phyloP scores from a whole-genome alignment of 179 eudicot species.

The Silene coronaria region DNA sequence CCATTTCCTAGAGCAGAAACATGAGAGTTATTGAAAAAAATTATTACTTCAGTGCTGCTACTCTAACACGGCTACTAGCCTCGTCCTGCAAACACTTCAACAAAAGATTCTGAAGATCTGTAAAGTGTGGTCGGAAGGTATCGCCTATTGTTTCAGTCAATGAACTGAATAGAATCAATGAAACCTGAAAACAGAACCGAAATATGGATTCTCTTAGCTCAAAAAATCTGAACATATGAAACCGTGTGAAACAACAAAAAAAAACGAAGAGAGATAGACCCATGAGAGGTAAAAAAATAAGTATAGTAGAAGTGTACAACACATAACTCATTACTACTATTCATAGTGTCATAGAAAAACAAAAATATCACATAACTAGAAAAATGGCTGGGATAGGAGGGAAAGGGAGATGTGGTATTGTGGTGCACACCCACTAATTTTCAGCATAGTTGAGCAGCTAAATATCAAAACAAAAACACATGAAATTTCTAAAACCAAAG shows the following conservation, averaged over 20 bases:
- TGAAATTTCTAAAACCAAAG: not conserved
- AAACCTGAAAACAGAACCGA: conserved; percentile 53
- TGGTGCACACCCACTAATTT: not conserved
- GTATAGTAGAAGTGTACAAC: not conserved
- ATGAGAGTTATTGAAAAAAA: not conserved
- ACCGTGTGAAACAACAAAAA: not conserved
- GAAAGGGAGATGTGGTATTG: not conserved
- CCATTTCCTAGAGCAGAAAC: conserved; percentile 10
- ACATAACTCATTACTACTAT: not conserved
- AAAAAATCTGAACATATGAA: conserved; percentile 10
- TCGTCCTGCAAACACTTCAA: conserved; percentile 89
- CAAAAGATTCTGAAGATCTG: conserved; percentile 74
- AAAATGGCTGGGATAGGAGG: not conserved
- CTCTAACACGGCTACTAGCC: conserved; percentile 83
- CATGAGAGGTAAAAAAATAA: not conserved
- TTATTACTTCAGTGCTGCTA: conserved; percentile 91
- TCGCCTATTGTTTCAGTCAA: conserved; percentile 92
- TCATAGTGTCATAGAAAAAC: not conserved
- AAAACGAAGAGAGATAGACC: not conserved
- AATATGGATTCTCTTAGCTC: conserved; percentile 14
- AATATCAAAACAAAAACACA: not conserved
- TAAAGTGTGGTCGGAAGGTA: conserved; percentile 78
- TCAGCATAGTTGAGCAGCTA: not conserved
- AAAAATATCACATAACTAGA: not conserved
- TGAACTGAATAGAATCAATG: conserved; percentile 92